Conservation (phyloP, 75 land plant genomes). For the Cunninghamia lanceolata region DNA sequence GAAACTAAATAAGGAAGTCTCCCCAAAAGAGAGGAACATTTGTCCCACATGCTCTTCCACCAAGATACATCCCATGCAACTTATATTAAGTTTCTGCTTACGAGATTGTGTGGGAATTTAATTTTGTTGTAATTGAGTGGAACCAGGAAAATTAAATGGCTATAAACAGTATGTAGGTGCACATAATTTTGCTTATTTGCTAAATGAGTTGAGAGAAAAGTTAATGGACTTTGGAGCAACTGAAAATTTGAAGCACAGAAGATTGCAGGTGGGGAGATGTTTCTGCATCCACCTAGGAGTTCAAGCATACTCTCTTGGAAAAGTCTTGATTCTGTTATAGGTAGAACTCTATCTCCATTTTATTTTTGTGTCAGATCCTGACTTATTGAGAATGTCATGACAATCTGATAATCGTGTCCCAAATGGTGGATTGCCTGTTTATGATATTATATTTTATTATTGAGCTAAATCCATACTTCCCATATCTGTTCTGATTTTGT, state of each 20-base stretch:
- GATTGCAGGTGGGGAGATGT: constrained; percentile 59
- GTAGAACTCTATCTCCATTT: constrained; percentile 19
- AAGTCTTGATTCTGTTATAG: constrained; percentile 45
- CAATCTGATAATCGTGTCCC: neutral
- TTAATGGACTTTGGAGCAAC: neutral
- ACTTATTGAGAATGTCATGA: neutral
- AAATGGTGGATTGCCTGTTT: neutral
- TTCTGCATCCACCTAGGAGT: constrained; percentile 36
- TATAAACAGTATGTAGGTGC: neutral
- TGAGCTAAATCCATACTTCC: neutral
- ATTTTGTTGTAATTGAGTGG: neutral
- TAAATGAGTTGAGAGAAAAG: neutral
- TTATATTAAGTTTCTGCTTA: neutral
- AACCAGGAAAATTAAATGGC: neutral
- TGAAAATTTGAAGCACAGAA: constrained; percentile 47
- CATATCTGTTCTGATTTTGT: neutral
- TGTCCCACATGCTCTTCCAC: too few relatives aligned
- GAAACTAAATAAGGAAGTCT: too few relatives aligned
- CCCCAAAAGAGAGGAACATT: too few relatives aligned
- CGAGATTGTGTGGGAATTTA: neutral
- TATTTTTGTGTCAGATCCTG: neutral
- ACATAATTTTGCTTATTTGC: neutral
- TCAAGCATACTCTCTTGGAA: constrained; percentile 34
- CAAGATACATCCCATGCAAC: too few relatives aligned
- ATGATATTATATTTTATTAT: neutral